Evolutionary conservation across 2,329 filamentous ascomycete genomes (phyloP).

Genomic region (Ploettnerulaceae sp.): DNA sequence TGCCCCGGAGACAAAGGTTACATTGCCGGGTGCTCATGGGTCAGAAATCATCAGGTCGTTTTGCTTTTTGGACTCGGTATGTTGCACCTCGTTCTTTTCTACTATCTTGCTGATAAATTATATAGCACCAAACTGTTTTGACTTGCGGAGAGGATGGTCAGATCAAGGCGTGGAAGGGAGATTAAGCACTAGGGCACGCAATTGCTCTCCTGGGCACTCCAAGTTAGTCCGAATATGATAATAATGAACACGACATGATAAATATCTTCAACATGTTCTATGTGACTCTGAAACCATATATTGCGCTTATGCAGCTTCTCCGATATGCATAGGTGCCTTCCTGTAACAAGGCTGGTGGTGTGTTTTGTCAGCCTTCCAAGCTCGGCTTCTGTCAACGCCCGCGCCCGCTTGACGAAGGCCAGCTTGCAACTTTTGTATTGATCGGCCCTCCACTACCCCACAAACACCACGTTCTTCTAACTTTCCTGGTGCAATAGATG

Average conservation of each 20-base stretch:
- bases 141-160: conserved; percentile 39
- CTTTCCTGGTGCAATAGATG: conserved; percentile 19
- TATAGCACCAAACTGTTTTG: conserved; percentile 33
- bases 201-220: too few relatives aligned
- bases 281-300: too few relatives aligned
- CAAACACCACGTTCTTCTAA: conserved; percentile 10
- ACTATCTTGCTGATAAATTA: conserved; percentile 6
- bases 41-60: conserved; percentile 60
- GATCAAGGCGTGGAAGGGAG: conserved; percentile 37
- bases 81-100: conserved; percentile 8
- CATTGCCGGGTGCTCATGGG: conserved; percentile 58
- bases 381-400: conserved; percentile 1
- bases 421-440: conserved; percentile 10
- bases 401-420: conserved; percentile 9
- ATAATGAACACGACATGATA: too few relatives aligned
- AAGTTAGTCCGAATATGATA: too few relatives aligned
- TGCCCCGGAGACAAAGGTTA: conserved; percentile 50
- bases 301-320: not conserved
- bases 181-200: too few relatives aligned
- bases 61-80: conserved; percentile 55
- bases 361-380: too few relatives aligned
- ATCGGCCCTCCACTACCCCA: not conserved
- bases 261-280: too few relatives aligned
- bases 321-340: not conserved
- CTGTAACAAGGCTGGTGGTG: not conserved